These are phyloP conservation scores for Ophiosphaerella korrae DNA, from an alignment of 2,329 filamentous ascomycete genomes.

Conservation along the genomic window DNA sequence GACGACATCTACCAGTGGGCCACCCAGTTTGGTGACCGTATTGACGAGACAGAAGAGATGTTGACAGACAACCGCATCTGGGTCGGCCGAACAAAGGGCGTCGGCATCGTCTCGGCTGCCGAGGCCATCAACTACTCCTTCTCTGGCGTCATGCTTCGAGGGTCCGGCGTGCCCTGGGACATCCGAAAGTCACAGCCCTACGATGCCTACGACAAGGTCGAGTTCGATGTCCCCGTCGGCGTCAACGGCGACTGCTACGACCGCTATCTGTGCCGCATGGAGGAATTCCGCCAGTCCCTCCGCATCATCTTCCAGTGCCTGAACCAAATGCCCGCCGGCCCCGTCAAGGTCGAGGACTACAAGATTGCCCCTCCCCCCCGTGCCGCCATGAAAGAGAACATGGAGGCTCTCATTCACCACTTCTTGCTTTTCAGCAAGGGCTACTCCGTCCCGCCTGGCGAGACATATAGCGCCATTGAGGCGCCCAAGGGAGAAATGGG, in stretches of 20 bases:
- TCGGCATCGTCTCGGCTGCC: slow-evolving; percentile 87
- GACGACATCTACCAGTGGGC: slow-evolving; percentile 99
- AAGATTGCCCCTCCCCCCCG: slow-evolving; percentile 97
- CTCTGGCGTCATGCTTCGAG: slow-evolving; percentile 95
- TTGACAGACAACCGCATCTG: slow-evolving; percentile 99
- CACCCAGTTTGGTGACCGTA: slow-evolving; percentile 96
- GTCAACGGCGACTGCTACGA: slow-evolving; percentile 99
- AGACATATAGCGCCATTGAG: slow-evolving; percentile 98
- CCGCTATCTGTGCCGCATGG: slow-evolving; percentile 98
- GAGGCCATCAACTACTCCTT: slow-evolving; percentile 98
- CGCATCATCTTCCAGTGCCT: slow-evolving; percentile 98
- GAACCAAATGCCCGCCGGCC: slow-evolving; percentile 97
- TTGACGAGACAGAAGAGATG: slow-evolving; percentile 98
- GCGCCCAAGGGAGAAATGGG: slow-evolving; percentile 99
- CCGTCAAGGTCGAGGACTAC: slow-evolving; percentile 96
- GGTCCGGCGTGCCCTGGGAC: slow-evolving; percentile 95
- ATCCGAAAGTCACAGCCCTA: slow-evolving; percentile 96
- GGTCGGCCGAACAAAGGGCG: slow-evolving; percentile 88
- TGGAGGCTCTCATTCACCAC: slow-evolving; percentile 99
- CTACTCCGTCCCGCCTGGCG: slow-evolving; percentile 93
- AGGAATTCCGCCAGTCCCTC: slow-evolving; percentile 97
- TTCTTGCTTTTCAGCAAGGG: slow-evolving; percentile 99
- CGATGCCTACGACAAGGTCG: slow-evolving; percentile 96
- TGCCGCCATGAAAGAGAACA: slow-evolving; percentile 99
- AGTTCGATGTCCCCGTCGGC: slow-evolving; percentile 97